A percentile compares a stretch with the other conserved stretches of the same genome.
phyloP scores from a whole-genome alignment of 305 asterid species.

The Fraxinus paxiana region DNA sequence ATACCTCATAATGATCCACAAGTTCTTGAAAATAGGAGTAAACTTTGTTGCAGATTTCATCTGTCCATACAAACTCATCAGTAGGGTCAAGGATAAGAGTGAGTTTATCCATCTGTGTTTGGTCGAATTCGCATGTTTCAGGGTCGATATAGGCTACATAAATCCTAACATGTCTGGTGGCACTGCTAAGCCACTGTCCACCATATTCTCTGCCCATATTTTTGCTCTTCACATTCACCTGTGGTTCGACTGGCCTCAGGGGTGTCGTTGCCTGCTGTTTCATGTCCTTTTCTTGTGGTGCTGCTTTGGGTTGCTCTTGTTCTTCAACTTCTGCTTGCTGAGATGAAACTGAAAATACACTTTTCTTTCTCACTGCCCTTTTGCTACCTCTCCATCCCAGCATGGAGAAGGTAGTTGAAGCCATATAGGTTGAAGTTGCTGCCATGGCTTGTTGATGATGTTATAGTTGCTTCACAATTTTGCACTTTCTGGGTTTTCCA shows the following conservation, averaged over 20 bases:
- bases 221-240: conserved; percentile 64
- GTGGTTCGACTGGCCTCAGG: conserved; percentile 62
- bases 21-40: conserved; percentile 82
- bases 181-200: conserved; percentile 80
- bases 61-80: conserved; percentile 81
- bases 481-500: not conserved
- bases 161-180: conserved; percentile 74
- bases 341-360: conserved; percentile 40
- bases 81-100: conserved; percentile 83
- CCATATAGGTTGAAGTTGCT: not conserved
- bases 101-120: conserved; percentile 79
- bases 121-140: conserved; percentile 70
- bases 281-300: conserved; percentile 4
- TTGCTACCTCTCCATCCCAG: conserved; percentile 34
- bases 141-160: conserved; percentile 85
- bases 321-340: conserved; percentile 52
- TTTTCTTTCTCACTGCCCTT: conserved; percentile 28
- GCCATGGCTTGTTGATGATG: not conserved
- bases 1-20: conserved; percentile 85
- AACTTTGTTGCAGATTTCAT: conserved; percentile 60
- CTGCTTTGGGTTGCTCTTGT: conserved; percentile 31
- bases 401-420: conserved; percentile 54
- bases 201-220: conserved; percentile 67
- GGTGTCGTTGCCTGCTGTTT: conserved; percentile 27
- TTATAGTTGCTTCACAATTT: not conserved